These are phyloP conservation scores for Ephemerocybe angulata DNA, from an alignment of 768 basidiomycete species.

Conservation along the genomic window DNA sequence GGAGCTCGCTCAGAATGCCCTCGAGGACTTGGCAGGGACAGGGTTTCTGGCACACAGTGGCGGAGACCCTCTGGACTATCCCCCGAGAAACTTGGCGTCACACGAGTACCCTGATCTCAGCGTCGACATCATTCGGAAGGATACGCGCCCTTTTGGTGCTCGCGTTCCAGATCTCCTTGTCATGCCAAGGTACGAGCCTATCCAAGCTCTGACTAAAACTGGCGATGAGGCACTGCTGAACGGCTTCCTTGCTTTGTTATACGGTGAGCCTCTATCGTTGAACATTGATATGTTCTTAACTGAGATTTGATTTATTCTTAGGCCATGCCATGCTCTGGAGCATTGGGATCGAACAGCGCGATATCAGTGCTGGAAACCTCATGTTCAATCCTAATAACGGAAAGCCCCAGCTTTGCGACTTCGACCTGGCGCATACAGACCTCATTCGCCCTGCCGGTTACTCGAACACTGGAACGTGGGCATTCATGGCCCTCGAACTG, in stretches of 20 bases:
- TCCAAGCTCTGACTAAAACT: neutral
- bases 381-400: neutral
- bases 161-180: neutral
- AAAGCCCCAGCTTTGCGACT: neutral
- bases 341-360: neutral
- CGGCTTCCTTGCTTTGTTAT: neutral
- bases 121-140: neutral
- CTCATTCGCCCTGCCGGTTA: neutral
- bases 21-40: neutral
- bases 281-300: neutral
- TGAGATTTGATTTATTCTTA: neutral
- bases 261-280: neutral
- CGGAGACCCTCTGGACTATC: neutral
- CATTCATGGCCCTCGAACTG: neutral
- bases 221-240: neutral
- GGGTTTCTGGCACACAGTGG: too few species aligned
- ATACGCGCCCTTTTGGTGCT: neutral
- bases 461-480: neutral
- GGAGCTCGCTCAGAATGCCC: neutral
- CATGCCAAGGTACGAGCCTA: neutral
- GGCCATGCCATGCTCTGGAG: neutral
- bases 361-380: neutral
- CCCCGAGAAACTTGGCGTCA: neutral
- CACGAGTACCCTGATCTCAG: neutral
- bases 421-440: neutral